phyloP scores from a whole-genome alignment of 1,284 basidiomycete species.

The Volvariella surrecta region DNA sequence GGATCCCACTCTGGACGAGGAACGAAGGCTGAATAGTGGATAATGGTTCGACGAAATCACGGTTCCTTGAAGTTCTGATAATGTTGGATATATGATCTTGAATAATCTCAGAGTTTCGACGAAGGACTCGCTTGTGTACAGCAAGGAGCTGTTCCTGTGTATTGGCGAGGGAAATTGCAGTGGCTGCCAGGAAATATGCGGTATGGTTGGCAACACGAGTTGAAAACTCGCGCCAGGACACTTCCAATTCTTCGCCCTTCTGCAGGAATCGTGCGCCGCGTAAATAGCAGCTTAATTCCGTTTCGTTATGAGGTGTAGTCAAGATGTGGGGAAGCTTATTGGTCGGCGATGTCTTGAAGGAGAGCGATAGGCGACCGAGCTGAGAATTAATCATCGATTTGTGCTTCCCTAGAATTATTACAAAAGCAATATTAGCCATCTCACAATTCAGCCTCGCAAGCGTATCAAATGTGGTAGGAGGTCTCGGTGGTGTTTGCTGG shows the following conservation, averaged over 20 bases:
- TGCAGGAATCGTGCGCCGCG: too few species aligned
- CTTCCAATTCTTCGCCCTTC: slow-evolving; percentile 9
- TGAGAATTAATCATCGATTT: slow-evolving; percentile 12
- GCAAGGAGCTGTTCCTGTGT: slow-evolving; percentile 18
- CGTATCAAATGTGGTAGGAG: slow-evolving; percentile 22
- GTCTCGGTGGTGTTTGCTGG: slow-evolving; percentile 10
- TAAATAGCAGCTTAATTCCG: too few species aligned
- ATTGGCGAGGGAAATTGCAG: slow-evolving; percentile 23
- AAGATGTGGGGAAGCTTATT: slow-evolving; percentile 20
- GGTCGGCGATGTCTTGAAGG: slow-evolving; percentile 18
- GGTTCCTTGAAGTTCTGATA: slow-evolving; percentile 37
- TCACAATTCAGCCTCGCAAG: slow-evolving; percentile 18
- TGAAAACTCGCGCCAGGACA: slow-evolving; percentile 19
- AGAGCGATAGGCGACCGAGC: slow-evolving; percentile 13
- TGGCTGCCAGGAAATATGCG: slow-evolving; percentile 35
- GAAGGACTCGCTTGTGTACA: neutral
- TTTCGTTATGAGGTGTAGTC: slow-evolving; percentile 6
- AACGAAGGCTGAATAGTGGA: slow-evolving; percentile 76
- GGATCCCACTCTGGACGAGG: slow-evolving; percentile 63
- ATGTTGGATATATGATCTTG: slow-evolving; percentile 35
- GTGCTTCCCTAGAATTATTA: slow-evolving; percentile 10
- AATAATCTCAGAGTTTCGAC: slow-evolving; percentile 13
- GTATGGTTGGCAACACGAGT: slow-evolving; percentile 33
- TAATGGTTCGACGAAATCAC: slow-evolving; percentile 58
- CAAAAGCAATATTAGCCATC: slow-evolving; percentile 15